phyloP scores from a whole-genome alignment of 495 filamentous ascomycete species.

The Penicillium paxilli region DNA sequence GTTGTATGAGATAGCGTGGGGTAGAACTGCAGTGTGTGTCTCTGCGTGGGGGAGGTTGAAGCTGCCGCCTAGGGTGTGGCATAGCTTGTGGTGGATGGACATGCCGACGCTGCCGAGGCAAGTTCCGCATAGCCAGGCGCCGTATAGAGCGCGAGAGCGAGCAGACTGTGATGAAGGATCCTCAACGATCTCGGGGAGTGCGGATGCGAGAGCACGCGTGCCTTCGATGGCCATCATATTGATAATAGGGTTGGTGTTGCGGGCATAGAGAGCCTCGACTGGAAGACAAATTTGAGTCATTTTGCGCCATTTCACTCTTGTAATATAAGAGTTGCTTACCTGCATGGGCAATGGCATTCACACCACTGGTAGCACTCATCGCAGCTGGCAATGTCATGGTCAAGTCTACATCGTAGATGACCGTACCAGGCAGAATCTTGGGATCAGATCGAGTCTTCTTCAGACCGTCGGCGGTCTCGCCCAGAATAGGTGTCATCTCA shows the following conservation, averaged over 20 bases:
- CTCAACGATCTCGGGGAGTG: conserved; percentile 57
- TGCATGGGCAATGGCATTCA: conserved; percentile 71
- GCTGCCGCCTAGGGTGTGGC: conserved; percentile 66
- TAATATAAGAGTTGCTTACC: conserved; percentile 31
- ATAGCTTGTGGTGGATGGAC: conserved; percentile 72
- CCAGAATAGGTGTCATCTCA: conserved; percentile 69
- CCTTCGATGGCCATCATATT: conserved; percentile 59
- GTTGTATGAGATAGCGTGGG: conserved; percentile 69
- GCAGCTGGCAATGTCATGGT: conserved; percentile 62
- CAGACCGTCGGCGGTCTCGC: conserved; percentile 62
- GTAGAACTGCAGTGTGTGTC: conserved; percentile 67
- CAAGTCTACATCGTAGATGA: conserved; percentile 70
- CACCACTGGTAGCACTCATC: conserved; percentile 63
- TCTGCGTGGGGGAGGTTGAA: conserved; percentile 72
- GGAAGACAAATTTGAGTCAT: neutral
- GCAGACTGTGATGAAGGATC: conserved; percentile 49
- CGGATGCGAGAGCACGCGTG: conserved; percentile 49
- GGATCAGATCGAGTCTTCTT: conserved; percentile 67
- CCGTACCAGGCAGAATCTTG: conserved; percentile 63
- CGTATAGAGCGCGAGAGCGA: conserved; percentile 60
- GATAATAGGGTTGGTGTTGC: conserved; percentile 61
- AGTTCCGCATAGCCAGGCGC: conserved; percentile 65
- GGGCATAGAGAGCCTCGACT: conserved; percentile 68
- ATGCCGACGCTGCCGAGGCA: conserved; percentile 67
- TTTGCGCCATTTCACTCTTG: neutral